These are phyloP conservation scores for Diaporthe ilicicola DNA, from an alignment of 2,329 filamentous ascomycete species.

Conservation along the genomic window DNA sequence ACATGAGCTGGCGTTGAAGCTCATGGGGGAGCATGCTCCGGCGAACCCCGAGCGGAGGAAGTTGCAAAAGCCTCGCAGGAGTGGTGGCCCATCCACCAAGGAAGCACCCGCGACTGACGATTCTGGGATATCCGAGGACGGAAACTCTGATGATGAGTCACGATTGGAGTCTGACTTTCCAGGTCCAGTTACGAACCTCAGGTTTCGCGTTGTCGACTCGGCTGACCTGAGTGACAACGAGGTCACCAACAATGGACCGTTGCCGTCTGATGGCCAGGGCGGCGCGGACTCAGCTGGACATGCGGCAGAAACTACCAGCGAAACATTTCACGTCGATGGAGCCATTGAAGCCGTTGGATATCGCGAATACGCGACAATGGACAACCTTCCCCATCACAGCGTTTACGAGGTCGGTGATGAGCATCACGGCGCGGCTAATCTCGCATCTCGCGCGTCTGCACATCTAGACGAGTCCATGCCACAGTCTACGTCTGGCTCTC, in stretches of 20 bases:
- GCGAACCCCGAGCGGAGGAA: conserved; percentile 24
- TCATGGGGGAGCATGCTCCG: conserved; percentile 31
- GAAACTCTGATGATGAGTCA: not conserved
- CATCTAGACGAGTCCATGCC: not conserved
- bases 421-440: not conserved
- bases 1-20: conserved; percentile 30
- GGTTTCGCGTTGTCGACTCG: not conserved
- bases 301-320: not conserved
- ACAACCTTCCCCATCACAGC: not conserved
- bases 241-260: not conserved
- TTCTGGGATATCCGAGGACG: not conserved
- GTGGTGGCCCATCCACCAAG: not conserved
- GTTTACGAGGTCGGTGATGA: not conserved
- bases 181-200: not conserved
- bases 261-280: not conserved
- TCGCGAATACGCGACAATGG: not conserved
- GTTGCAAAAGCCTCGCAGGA: conserved; percentile 20
- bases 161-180: not conserved
- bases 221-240: not conserved
- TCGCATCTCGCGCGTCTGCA: not conserved
- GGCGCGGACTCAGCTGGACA: not conserved
- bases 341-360: not conserved
- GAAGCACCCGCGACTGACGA: not conserved
- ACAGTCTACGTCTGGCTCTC: not conserved
- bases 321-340: not conserved